A percentile compares a stretch with the other conserved stretches of the same genome.
Conservation (phyloP, 345 rosid species). For the Eucalyptus globulus region DNA sequence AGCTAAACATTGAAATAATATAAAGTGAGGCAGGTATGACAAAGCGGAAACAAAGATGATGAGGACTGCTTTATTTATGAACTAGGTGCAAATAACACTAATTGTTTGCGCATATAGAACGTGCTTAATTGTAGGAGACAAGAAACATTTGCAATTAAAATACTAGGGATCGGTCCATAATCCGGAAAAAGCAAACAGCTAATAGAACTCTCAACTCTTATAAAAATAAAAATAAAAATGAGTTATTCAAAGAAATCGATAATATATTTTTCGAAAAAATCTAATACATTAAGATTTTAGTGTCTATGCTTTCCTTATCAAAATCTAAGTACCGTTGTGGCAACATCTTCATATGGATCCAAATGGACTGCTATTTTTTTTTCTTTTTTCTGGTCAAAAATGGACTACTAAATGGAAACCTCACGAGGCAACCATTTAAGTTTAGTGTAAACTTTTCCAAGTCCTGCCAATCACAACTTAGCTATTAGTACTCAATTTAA, state of each 20-base stretch:
- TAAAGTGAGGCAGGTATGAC: neutral
- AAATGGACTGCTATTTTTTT: no score
- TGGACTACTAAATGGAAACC: neutral
- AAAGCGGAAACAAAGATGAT: neutral
- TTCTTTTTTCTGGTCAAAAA: rapidly evolving
- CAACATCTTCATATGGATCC: neutral
- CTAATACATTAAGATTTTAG: neutral
- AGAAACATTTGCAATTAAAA: neutral
- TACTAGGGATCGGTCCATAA: neutral
- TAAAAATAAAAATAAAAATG: neutral
- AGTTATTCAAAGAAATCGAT: neutral
- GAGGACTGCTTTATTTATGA: neutral
- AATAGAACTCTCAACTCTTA: neutral
- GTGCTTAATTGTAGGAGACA: neutral
- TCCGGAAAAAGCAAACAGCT: neutral
- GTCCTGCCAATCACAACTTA: neutral
- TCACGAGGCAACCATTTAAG: neutral
- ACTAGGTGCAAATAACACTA: neutral
- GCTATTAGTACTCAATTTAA: neutral
- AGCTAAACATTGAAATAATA: neutral
- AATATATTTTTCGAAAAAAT: neutral
- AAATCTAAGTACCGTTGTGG: neutral
- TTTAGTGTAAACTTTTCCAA: neutral
- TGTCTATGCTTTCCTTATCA: neutral
- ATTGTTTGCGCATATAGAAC: neutral